A percentile compares a stretch with the other conserved stretches of the same genome.
Evolutionary conservation across 352 stramenopile genomes (phyloP).

Genomic region (Phytophthora podocarpi): DNA sequence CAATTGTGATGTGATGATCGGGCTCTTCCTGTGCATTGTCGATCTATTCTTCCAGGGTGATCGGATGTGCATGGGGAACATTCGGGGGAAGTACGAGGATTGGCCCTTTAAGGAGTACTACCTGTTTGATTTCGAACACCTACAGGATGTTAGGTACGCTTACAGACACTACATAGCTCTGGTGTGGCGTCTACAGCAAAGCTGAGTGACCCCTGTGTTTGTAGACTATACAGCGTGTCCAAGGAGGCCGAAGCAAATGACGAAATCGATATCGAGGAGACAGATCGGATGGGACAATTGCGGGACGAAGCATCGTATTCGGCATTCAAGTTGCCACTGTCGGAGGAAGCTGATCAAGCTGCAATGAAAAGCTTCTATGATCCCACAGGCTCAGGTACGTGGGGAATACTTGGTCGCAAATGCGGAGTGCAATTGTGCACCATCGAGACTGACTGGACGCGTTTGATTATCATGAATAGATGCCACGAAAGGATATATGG

Average conservation of each 20-base stretch:
- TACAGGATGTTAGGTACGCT: slow-evolving; percentile 33
- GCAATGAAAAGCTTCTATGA: slow-evolving; percentile 35
- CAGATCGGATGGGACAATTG: slow-evolving; percentile 26
- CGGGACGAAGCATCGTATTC: slow-evolving; percentile 34
- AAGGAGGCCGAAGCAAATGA: slow-evolving; percentile 8
- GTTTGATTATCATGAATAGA: slow-evolving; percentile 29
- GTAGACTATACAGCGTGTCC: slow-evolving; percentile 14
- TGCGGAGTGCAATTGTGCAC: background rate
- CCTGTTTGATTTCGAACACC: slow-evolving; percentile 11
- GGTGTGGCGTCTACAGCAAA: background rate
- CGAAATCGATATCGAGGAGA: slow-evolving; percentile 15
- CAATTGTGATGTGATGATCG: slow-evolving; percentile 49
- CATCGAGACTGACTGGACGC: background rate
- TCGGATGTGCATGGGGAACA: slow-evolving; percentile 42
- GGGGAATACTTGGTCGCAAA: background rate
- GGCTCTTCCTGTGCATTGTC: slow-evolving; percentile 41
- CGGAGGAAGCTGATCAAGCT: slow-evolving; percentile 15
- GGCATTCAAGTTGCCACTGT: slow-evolving; percentile 27
- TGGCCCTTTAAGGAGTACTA: slow-evolving; percentile 40
- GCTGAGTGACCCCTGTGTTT: slow-evolving; percentile 9
- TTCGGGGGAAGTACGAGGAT: slow-evolving; percentile 38
- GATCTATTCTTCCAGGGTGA: slow-evolving; percentile 43
- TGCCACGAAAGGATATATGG: slow-evolving; percentile 37
- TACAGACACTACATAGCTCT: background rate
- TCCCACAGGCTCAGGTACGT: slow-evolving; percentile 23